Conservation (phyloP, 306 rosid genomes). For the Ormosia semicastrata region DNA sequence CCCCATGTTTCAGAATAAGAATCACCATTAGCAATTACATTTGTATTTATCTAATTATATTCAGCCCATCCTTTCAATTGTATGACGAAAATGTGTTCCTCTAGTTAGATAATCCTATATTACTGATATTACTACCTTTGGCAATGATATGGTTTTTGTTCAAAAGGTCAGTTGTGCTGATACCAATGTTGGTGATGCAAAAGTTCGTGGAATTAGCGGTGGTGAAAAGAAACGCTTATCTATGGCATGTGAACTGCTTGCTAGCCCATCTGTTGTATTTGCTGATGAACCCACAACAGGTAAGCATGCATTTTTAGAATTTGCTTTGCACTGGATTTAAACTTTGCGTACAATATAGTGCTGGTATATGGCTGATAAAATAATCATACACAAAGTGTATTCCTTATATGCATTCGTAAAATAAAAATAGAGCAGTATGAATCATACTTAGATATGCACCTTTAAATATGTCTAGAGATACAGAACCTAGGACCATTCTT, state of each 20-base stretch:
- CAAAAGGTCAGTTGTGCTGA: slow-evolving; percentile 90
- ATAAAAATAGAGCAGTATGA: neutral
- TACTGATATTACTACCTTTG: slow-evolving; percentile 24
- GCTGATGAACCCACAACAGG: slow-evolving; percentile 98
- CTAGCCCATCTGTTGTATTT: slow-evolving; percentile 89
- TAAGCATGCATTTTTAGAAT: slow-evolving; percentile 27
- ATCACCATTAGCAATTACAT: neutral
- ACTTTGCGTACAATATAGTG: neutral
- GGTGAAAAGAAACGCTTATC: slow-evolving; percentile 95
- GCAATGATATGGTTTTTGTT: slow-evolving; percentile 28
- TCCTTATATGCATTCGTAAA: neutral
- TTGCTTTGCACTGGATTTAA: slow-evolving; percentile 14
- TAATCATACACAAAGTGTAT: neutral
- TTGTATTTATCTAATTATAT: slow-evolving; percentile 8
- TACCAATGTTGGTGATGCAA: slow-evolving; percentile 82
- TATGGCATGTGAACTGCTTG: slow-evolving; percentile 89
- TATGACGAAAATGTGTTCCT: slow-evolving; percentile 13
- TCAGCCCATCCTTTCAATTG: slow-evolving; percentile 20
- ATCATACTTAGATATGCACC: too few species aligned
- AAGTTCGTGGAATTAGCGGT: slow-evolving; percentile 88
- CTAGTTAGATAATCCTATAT: neutral
- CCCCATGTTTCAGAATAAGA: slow-evolving; percentile 5
- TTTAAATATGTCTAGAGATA: too few species aligned
- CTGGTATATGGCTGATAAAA: neutral
- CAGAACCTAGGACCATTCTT: neutral